Evolutionary conservation across 1,284 basidiomycete genomes (phyloP).

Genomic region (Wolfiporia cocos): DNA sequence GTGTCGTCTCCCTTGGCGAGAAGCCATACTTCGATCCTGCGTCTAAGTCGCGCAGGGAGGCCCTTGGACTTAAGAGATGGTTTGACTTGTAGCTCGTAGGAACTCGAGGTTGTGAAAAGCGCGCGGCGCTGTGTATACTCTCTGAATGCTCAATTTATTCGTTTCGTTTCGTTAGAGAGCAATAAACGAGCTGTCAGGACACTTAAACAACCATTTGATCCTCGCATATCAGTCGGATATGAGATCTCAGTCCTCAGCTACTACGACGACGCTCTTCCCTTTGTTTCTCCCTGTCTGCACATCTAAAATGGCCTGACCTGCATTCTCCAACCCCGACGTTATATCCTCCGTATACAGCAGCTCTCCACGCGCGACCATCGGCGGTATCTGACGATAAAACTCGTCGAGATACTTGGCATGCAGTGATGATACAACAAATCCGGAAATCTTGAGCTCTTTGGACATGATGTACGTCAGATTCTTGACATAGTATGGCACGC

Average conservation of each 20-base stretch:
- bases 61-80: slow-evolving; percentile 26
- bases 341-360: slow-evolving; percentile 56
- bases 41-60: slow-evolving; percentile 40
- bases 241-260: slow-evolving; percentile 35
- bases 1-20: slow-evolving; percentile 60
- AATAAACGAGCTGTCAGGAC: no score
- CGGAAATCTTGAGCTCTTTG: slow-evolving; percentile 48
- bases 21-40: slow-evolving; percentile 52
- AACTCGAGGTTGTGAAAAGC: no score
- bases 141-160: no score
- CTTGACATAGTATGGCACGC: slow-evolving; percentile 20
- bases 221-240: no score
- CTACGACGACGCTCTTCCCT: slow-evolving; percentile 50
- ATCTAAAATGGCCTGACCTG: slow-evolving; percentile 45
- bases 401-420: slow-evolving; percentile 30
- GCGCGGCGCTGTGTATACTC: no score
- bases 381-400: slow-evolving; percentile 48
- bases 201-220: no score
- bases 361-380: slow-evolving; percentile 47
- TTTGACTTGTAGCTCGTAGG: no score
- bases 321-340: slow-evolving; percentile 42
- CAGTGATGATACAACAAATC: slow-evolving; percentile 49
- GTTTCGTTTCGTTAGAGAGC: no score
- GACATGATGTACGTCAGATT: slow-evolving; percentile 35
- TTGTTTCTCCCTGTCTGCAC: slow-evolving; percentile 52